Conservation (phyloP, 169 alveolate species). For the Cyclospora cayetanensis region DNA sequence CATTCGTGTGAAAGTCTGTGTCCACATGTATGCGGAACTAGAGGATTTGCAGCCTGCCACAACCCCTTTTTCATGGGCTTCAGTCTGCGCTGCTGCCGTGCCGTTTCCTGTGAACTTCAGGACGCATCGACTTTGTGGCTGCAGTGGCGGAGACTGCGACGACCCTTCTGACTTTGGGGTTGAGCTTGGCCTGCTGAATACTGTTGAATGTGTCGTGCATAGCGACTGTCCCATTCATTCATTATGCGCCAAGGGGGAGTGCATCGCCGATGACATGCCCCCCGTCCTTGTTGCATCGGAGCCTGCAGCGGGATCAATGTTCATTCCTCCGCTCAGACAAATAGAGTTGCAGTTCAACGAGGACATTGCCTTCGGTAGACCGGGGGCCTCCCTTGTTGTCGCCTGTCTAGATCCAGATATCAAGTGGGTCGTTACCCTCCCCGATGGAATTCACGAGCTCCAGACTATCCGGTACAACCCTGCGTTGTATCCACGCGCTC, state of each 20-base stretch:
- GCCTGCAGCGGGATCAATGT: conserved; percentile 72
- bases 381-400: conserved; percentile 50
- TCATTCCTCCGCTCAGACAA: conserved; percentile 77
- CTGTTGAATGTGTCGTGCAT: conserved; percentile 64
- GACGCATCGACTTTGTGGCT: conserved; percentile 79
- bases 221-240: conserved; percentile 64
- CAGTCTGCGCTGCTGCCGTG: too few relatives aligned
- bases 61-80: neutral
- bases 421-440: conserved; percentile 64
- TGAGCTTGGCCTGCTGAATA: conserved; percentile 76
- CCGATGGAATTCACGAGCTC: conserved; percentile 36
- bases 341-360: conserved; percentile 75
- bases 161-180: conserved; percentile 78
- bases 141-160: conserved; percentile 81
- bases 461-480: neutral
- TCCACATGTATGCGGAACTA: neutral
- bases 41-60: neutral
- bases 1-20: neutral
- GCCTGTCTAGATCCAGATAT: conserved; percentile 25
- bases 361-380: conserved; percentile 69
- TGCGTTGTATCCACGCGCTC: neutral
- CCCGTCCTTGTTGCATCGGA: conserved; percentile 73
- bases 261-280: conserved; percentile 74
- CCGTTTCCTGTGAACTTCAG: too few relatives aligned
- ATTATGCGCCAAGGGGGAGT: conserved; percentile 74